Conservation (phyloP, 83 land plant species). For the Thuja plicata region DNA sequence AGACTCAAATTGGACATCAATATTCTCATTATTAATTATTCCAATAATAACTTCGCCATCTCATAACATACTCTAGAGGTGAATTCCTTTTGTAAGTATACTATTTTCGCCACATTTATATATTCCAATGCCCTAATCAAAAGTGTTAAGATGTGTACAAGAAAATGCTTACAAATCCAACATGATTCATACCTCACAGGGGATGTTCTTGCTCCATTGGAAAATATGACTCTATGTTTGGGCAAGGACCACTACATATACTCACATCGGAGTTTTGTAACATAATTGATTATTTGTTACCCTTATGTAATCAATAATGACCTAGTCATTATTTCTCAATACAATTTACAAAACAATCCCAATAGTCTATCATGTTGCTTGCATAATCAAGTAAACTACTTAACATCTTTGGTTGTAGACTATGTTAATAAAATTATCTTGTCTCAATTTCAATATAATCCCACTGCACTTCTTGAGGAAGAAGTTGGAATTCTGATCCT, state of each 20-base stretch:
- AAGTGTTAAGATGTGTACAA: conserved; percentile 12
- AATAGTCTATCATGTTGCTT: background rate
- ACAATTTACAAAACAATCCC: background rate
- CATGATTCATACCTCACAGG: background rate
- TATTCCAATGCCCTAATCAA: conserved; percentile 14
- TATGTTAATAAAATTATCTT: background rate
- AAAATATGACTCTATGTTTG: background rate
- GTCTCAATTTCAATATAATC: conserved; percentile 33
- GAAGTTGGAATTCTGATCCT: conserved; percentile 21
- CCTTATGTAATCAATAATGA: background rate
- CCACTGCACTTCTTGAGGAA: conserved; percentile 29
- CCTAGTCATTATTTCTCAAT: background rate
- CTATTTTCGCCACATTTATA: background rate
- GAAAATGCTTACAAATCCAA: conserved; percentile 3
- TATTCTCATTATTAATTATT: conserved; percentile 12
- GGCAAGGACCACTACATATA: background rate
- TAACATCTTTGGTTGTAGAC: background rate
- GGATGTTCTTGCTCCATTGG: background rate
- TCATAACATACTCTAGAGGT: background rate
- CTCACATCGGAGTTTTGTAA: background rate
- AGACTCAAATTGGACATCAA: conserved; percentile 1
- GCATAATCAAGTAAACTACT: background rate
- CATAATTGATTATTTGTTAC: background rate
- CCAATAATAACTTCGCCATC: conserved; percentile 1
- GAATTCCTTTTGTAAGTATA: conserved; percentile 1